Evolutionary conservation across 805 yeast genomes (phyloP).

Genomic region (Henningerozyma blattae): DNA sequence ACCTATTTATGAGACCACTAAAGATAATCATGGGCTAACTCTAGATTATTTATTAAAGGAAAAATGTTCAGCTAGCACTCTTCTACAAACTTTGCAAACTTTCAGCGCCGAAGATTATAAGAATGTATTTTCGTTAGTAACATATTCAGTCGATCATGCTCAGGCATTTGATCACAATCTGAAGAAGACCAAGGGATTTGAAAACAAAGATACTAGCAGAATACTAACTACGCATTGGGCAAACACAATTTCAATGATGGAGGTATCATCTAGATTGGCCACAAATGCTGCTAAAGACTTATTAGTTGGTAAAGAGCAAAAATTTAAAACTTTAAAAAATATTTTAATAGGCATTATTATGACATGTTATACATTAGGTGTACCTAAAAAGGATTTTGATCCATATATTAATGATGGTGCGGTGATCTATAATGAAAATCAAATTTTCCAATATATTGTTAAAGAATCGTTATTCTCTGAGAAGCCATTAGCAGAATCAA

Average conservation of each 20-base stretch:
- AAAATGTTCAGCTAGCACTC: no score
- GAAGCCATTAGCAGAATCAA: conserved; percentile 8
- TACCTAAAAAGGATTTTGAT: conserved; percentile 10
- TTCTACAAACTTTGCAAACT: background rate
- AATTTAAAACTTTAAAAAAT: conserved; percentile 27
- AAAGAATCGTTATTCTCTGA: conserved; percentile 11
- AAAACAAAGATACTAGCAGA: conserved; percentile 10
- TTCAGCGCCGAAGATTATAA: background rate
- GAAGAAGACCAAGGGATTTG: conserved; percentile 8
- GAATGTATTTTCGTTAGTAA: background rate
- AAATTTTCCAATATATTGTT: conserved; percentile 21
- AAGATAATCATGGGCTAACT: background rate
- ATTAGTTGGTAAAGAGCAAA: conserved; percentile 27
- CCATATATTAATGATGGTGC: conserved; percentile 10
- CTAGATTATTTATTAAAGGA: background rate
- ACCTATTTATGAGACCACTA: conserved; percentile 11
- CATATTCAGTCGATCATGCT: conserved; percentile 1
- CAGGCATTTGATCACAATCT: conserved; percentile 13
- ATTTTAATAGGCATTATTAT: conserved; percentile 16
- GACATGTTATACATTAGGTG: conserved; percentile 11
- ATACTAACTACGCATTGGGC: conserved; percentile 20
- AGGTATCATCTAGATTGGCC: conserved; percentile 44
- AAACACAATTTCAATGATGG: conserved; percentile 39
- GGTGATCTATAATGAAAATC: conserved; percentile 12
- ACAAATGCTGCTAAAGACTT: conserved; percentile 22